Evolutionary conservation across 768 basidiomycete genomes (phyloP), one percentile per base, ranked within the genome.

Genomic region (Terana coerulea): DNA sequence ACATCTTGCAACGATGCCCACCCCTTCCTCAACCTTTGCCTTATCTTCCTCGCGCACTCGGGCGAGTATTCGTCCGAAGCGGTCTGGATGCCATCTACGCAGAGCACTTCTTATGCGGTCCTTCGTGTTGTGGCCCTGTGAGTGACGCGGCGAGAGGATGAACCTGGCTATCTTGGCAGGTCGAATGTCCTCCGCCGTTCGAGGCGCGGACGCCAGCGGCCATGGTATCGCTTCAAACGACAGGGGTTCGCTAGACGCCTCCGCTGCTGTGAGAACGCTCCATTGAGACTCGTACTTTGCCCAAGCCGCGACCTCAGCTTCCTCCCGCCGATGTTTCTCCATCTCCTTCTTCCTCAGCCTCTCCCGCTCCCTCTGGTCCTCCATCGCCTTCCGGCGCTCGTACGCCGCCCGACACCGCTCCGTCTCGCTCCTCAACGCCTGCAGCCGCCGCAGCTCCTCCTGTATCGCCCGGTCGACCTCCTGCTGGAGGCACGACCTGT

Each of bases 11-110:
- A 91, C 75, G 33, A 79, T 69, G 7, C 86, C 86, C 12, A 83
- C 84, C 0, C 77, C 81, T 53, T 79, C 78, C 58, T 86, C 80
- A 4, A 89, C 80, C 28, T 58, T 58, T 17, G 55, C 69, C 60
- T 61, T 78, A 31, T 90, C 86, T 42, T 69, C 68, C 31, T 75
- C 76, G 3, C 59, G 62, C 2, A 89, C 79, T 59, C 79, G 73
- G 12, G 60, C 64, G 47, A 86, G 64, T 36, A 86, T 54, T 33
- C 84, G 70, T 51, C 77, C 68, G 69, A 90, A 90, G 39, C 86
- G 71, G 66, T 91, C 89, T 3, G 89, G 90, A 62, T 92, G 89
- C 88, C 88, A 91, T 36, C 86, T 74, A 19, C 86, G 76, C 65
- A 86, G 75, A 0, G 85, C 87, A 24, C 66, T 72, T 40, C 81